These are phyloP conservation scores for Aristolochia californica DNA, from an alignment of 164 flowering plant species.

Conservation along the genomic window DNA sequence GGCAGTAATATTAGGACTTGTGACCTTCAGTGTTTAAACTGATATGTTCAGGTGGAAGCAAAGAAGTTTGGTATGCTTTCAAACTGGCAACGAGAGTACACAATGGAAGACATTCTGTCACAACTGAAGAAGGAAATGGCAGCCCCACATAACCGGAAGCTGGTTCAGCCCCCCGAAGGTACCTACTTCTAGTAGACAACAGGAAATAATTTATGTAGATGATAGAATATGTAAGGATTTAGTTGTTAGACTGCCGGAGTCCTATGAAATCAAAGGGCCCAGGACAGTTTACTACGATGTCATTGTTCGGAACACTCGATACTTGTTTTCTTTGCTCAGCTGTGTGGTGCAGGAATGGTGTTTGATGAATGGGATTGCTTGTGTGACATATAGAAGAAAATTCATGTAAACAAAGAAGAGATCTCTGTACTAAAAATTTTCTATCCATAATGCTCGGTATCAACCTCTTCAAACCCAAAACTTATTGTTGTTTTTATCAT, in stretches of 20 bases:
- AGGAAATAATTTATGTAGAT: constrained; percentile 4
- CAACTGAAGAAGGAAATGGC: constrained; percentile 95
- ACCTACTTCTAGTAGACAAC: constrained; percentile 57
- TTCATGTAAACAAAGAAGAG: background rate
- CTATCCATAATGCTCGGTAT: too few relatives aligned
- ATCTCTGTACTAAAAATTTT: too few relatives aligned
- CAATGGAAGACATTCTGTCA: constrained; percentile 83
- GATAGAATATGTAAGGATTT: constrained; percentile 5
- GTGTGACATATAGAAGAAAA: constrained; percentile 21
- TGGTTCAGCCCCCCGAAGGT: constrained; percentile 92
- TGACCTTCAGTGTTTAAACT: background rate
- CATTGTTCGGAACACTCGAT: constrained; percentile 12
- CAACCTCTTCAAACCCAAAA: too few relatives aligned
- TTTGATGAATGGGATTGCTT: constrained; percentile 28
- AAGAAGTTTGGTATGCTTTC: constrained; percentile 71
- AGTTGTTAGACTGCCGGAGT: constrained; percentile 19
- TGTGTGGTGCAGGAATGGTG: constrained; percentile 18
- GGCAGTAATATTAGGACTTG: background rate
- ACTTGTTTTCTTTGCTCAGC: constrained; percentile 14
- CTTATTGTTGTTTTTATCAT: too few relatives aligned
- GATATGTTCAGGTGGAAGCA: constrained; percentile 47
- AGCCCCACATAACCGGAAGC: constrained; percentile 76
- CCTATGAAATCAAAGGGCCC: constrained; percentile 11
- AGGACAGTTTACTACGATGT: background rate
- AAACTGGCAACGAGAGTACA: constrained; percentile 85